Evolutionary conservation across 495 filamentous ascomycete species (phyloP).

Genomic region (Rhypophila decipiens): DNA sequence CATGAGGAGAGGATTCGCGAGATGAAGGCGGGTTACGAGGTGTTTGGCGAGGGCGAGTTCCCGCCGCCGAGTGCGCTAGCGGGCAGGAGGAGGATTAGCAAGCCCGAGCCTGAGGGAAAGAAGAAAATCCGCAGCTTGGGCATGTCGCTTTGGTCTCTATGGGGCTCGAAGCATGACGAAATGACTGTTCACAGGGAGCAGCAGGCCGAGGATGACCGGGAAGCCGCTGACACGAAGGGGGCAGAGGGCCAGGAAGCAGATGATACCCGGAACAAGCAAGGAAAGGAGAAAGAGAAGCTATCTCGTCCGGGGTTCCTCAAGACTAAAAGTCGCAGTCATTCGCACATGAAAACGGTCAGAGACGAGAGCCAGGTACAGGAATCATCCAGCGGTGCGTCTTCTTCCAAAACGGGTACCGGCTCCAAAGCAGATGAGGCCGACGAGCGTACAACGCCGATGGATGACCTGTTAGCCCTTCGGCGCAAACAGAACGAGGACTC

Average conservation of each 20-base stretch:
- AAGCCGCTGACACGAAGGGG: slow-evolving; percentile 15
- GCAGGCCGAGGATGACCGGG: slow-evolving; percentile 26
- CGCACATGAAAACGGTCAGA: slow-evolving; percentile 31
- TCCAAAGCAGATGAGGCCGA: slow-evolving; percentile 22
- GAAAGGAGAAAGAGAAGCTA: slow-evolving; percentile 17
- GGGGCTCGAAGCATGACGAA: slow-evolving; percentile 85
- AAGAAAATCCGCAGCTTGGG: slow-evolving; percentile 65
- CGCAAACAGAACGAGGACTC: slow-evolving; percentile 12
- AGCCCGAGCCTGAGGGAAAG: slow-evolving; percentile 29
- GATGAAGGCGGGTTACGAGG: slow-evolving; percentile 59
- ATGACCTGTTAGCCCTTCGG: slow-evolving; percentile 21
- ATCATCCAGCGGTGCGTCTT: background rate
- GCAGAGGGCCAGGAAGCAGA: slow-evolving; percentile 34
- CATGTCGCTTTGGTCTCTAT: slow-evolving; percentile 72
- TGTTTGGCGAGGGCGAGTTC: slow-evolving; percentile 60
- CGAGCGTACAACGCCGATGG: slow-evolving; percentile 23
- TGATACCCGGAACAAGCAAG: slow-evolving; percentile 27
- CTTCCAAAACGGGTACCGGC: no score
- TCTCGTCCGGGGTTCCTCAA: background rate
- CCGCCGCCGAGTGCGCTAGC: slow-evolving; percentile 81
- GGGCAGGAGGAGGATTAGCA: slow-evolving; percentile 52
- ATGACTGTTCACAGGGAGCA: slow-evolving; percentile 52
- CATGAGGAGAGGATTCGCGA: slow-evolving; percentile 66
- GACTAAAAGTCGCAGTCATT: slow-evolving; percentile 7
- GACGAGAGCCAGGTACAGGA: slow-evolving; percentile 35